Conservation (phyloP, 495 filamentous ascomycete species). For the Penicillium steckii region DNA sequence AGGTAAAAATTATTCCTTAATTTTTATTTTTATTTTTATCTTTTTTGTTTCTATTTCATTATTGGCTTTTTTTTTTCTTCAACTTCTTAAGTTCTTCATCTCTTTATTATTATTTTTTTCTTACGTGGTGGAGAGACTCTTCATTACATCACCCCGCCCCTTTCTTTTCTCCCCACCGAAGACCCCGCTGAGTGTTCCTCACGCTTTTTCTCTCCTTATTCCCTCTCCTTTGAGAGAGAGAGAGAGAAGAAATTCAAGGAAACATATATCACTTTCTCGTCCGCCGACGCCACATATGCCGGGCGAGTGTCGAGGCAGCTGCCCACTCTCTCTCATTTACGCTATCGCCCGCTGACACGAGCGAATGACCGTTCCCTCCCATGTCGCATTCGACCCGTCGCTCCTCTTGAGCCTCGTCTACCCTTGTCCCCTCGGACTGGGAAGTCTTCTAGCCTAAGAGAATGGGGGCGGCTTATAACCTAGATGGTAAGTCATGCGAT, state of each 20-base stretch:
- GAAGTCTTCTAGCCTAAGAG: constrained; percentile 16
- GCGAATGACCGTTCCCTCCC: constrained; percentile 27
- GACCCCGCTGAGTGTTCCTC: constrained; percentile 22
- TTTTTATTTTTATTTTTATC: too few relatives aligned
- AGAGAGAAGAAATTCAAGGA: not conserved
- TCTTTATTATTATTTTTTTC: not conserved
- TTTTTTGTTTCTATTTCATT: too few relatives aligned
- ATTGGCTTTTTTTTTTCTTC: too few relatives aligned
- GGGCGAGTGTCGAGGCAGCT: constrained; percentile 41
- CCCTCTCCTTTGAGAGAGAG: not conserved
- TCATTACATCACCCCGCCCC: constrained; percentile 25
- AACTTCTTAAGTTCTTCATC: too few relatives aligned
- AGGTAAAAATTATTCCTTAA: too few relatives aligned
- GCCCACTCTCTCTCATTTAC: constrained; percentile 26
- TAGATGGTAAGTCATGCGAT: constrained; percentile 43
- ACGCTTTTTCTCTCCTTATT: constrained; percentile 7
- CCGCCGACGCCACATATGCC: constrained; percentile 32
- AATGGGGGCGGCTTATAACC: constrained; percentile 42
- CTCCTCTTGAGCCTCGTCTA: constrained; percentile 30
- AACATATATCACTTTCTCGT: too few relatives aligned
- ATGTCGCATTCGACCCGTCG: constrained; percentile 23
- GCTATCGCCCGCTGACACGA: constrained; percentile 25
- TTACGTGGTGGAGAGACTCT: not conserved
- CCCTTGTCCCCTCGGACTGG: not conserved
- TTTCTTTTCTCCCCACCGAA: constrained; percentile 38